Conservation (phyloP, 2,329 filamentous ascomycete species). For the Penicillium sp. region DNA sequence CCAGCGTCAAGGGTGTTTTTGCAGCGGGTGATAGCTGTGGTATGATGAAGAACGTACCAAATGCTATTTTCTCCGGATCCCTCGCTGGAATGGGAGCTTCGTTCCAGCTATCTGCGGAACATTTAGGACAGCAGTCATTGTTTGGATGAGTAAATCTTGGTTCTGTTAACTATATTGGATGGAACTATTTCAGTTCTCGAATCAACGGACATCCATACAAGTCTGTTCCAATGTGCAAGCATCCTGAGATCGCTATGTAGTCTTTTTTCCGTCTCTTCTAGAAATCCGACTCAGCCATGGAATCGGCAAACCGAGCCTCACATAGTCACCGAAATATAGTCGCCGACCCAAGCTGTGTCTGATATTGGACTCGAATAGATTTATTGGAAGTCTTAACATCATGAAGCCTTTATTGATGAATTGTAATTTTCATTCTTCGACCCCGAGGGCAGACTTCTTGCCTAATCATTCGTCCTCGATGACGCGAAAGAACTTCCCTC, state of each 20-base stretch:
- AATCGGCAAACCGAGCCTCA: background rate
- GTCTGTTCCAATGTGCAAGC: too few relatives aligned
- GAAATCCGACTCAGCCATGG: too few relatives aligned
- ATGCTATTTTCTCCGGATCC: background rate
- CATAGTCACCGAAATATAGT: background rate
- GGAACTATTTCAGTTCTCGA: too few relatives aligned
- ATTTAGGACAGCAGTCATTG: background rate
- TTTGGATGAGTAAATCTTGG: background rate
- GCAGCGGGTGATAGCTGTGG: slow-evolving; percentile 4
- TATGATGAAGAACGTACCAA: background rate
- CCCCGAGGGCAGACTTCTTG: too few relatives aligned
- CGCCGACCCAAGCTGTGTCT: background rate
- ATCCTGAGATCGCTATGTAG: too few relatives aligned
- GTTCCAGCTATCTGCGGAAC: background rate
- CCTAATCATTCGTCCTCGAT: background rate
- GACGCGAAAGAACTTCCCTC: background rate
- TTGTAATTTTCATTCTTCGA: too few relatives aligned
- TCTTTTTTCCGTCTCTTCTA: too few relatives aligned
- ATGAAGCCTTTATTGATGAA: too few relatives aligned
- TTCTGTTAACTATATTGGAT: background rate
- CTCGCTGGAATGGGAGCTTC: background rate
- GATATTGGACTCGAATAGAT: too few relatives aligned
- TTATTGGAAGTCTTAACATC: too few relatives aligned
- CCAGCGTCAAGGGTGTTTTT: background rate
- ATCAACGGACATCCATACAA: too few relatives aligned